These are phyloP conservation scores for Mycena sp. DNA, from an alignment of 1,284 basidiomycete genomes.

Conservation along the genomic window DNA sequence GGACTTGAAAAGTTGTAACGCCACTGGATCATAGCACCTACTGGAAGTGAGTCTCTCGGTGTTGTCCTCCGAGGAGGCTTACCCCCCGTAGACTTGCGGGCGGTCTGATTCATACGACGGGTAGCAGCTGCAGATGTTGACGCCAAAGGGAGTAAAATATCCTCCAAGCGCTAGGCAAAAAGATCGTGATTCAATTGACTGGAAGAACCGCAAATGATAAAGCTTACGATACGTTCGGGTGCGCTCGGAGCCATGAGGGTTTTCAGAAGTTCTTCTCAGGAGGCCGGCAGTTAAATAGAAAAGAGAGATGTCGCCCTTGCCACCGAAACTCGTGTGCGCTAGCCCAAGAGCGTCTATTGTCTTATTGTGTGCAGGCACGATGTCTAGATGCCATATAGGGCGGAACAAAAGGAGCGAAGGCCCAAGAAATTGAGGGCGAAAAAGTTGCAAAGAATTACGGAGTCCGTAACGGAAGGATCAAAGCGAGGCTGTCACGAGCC, in stretches of 20 bases:
- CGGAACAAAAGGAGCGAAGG: too few species aligned
- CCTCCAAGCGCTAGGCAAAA: background rate
- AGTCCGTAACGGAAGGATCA: too few species aligned
- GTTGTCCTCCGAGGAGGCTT: conserved; percentile 3
- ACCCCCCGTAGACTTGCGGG: conserved; percentile 24
- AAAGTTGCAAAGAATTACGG: too few species aligned
- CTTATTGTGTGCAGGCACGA: too few species aligned
- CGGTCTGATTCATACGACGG: conserved; percentile 6
- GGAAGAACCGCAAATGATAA: background rate
- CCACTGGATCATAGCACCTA: background rate
- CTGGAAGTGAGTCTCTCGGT: background rate
- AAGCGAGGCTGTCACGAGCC: too few species aligned
- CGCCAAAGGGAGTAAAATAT: background rate
- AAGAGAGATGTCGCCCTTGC: background rate
- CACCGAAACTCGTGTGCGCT: too few species aligned
- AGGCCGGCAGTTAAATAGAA: background rate
- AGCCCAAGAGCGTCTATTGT: too few species aligned
- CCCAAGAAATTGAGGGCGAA: too few species aligned
- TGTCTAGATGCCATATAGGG: too few species aligned
- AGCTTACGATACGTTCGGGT: background rate
- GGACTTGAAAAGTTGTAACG: too few species aligned
- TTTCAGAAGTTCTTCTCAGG: background rate
- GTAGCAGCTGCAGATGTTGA: background rate
- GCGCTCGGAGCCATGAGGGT: background rate
- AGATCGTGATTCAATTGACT: background rate